Evolutionary conservation across 768 basidiomycete species (phyloP).

Genomic region (Kwoniella sp.): DNA sequence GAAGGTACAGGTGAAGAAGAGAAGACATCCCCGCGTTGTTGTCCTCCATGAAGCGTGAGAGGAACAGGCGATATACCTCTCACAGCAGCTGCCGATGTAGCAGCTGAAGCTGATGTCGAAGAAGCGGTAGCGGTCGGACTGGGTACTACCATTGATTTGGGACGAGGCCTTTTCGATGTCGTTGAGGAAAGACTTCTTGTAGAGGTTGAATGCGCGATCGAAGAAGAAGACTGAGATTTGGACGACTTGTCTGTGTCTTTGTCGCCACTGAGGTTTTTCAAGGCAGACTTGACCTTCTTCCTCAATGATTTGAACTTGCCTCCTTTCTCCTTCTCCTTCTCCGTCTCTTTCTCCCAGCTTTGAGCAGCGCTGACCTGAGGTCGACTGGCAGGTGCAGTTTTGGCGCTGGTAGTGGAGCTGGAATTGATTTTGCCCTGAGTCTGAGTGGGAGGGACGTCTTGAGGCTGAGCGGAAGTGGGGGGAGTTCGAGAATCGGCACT

Average conservation of each 20-base stretch:
- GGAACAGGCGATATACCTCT: neutral
- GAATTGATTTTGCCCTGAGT: neutral
- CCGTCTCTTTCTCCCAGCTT: neutral
- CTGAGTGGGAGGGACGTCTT: neutral
- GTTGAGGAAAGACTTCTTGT: neutral
- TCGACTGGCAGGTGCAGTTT: neutral
- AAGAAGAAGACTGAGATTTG: neutral
- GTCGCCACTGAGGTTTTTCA: conserved; percentile 1
- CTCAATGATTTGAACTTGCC: conserved; percentile 16
- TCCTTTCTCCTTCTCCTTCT: conserved; percentile 5
- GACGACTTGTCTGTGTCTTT: neutral
- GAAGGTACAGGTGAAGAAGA: neutral
- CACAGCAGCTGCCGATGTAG: neutral
- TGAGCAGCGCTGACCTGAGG: neutral
- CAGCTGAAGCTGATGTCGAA: neutral
- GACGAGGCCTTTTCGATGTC: no score
- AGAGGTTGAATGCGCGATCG: neutral
- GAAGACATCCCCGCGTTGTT: neutral
- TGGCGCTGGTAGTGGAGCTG: neutral
- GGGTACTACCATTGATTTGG: no score
- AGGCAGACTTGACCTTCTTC: conserved; percentile 17
- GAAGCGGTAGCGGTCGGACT: no score
- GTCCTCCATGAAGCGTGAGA: neutral
- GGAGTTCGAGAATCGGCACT: neutral
- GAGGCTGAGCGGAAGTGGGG: no score